Evolutionary conservation across 441 rosid species (phyloP).

Genomic region (Euphorbia celastroides): DNA sequence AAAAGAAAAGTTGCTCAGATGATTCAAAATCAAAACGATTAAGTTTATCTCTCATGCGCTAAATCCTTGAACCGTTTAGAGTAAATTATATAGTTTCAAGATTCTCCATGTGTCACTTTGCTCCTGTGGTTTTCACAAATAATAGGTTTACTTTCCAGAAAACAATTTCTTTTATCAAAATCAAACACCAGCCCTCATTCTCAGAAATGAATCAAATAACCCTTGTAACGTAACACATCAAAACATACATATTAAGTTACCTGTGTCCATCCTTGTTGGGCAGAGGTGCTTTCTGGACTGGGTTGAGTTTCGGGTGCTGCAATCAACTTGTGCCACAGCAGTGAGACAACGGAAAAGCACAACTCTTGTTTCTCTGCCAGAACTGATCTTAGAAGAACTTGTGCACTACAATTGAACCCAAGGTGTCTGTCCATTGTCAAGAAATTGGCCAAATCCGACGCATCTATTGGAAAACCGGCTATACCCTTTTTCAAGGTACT

Average conservation of each 20-base stretch:
- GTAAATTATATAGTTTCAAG: background rate
- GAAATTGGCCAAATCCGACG: constrained; percentile 97
- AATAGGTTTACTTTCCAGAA: background rate
- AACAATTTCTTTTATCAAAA: background rate
- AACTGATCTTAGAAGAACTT: constrained; percentile 80
- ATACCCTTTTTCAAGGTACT: constrained; percentile 50
- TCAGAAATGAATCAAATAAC: background rate
- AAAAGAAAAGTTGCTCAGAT: background rate
- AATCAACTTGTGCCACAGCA: constrained; percentile 92
- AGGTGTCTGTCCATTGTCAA: constrained; percentile 90
- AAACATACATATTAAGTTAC: constrained; percentile 29
- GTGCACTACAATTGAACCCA: constrained; percentile 85
- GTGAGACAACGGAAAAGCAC: constrained; percentile 93
- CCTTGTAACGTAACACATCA: background rate
- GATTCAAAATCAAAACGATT: background rate
- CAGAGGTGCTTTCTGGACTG: constrained; percentile 92
- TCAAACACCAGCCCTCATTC: background rate
- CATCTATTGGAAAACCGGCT: constrained; percentile 63
- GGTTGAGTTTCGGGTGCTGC: constrained; percentile 94
- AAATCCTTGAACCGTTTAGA: background rate
- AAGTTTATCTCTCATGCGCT: background rate
- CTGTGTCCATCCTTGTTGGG: constrained; percentile 99
- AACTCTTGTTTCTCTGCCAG: constrained; percentile 91
- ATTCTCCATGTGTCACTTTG: background rate
- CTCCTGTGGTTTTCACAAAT: background rate